These are phyloP conservation scores for Claviceps capensis DNA, from an alignment of 2,329 filamentous ascomycete genomes.

Conservation along the genomic window DNA sequence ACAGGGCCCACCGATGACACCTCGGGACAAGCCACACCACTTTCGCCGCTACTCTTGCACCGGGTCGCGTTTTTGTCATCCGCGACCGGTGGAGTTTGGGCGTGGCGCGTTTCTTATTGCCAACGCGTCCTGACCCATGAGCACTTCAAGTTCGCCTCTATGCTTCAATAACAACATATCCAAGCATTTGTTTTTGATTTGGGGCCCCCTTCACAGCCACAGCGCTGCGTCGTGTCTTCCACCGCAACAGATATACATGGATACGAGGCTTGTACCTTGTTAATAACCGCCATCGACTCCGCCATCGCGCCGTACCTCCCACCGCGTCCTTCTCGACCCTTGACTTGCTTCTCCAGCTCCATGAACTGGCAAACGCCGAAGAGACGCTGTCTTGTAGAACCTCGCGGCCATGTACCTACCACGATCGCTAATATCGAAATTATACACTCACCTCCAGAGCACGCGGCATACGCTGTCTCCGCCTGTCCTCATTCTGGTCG, in stretches of 20 bases:
- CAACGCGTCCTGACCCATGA: too few relatives aligned
- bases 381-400: conserved; percentile 16
- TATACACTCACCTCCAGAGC: conserved; percentile 79
- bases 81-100: too few relatives aligned
- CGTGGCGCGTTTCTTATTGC: too few relatives aligned
- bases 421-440: conserved; percentile 72
- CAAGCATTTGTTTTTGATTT: too few relatives aligned
- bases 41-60: too few relatives aligned
- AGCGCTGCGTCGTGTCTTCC: not conserved
- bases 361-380: conserved; percentile 12
- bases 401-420: conserved; percentile 73
- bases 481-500: conserved; percentile 80
- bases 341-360: conserved; percentile 8
- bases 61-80: too few relatives aligned
- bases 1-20: too few relatives aligned
- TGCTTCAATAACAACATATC: too few relatives aligned
- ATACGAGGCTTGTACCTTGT: not conserved
- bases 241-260: not conserved
- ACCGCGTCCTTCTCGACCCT: conserved; percentile 4
- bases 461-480: conserved; percentile 82
- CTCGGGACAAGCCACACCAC: too few relatives aligned
- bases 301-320: not conserved
- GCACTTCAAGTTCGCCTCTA: too few relatives aligned
- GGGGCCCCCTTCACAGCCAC: too few relatives aligned
- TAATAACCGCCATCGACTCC: not conserved